phyloP scores from a whole-genome alignment of 768 basidiomycete genomes.

The button mushroom (Agaricus bisporus) region DNA sequence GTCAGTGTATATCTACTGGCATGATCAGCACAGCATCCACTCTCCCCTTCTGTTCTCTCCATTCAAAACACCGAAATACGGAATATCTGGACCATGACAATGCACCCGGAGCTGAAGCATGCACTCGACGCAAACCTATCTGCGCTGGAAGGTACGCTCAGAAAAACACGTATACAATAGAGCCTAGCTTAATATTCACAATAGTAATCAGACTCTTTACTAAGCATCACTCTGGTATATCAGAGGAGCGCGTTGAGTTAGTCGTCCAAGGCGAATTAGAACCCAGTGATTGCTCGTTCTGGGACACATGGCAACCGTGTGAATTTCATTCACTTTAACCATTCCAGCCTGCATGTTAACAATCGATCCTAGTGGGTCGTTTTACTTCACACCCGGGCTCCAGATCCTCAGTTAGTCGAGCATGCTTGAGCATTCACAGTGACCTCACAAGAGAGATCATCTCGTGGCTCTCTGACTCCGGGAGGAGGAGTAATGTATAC shows the following conservation, averaged over 20 bases:
- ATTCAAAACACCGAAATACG: no score
- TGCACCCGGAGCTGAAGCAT: not conserved
- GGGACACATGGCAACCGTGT: no score
- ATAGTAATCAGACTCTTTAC: not conserved
- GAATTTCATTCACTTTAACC: no score
- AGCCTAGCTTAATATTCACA: not conserved
- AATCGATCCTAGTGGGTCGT: not conserved
- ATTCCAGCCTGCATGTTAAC: not conserved
- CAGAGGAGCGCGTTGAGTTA: no score
- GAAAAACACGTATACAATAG: not conserved
- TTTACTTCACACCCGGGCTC: no score
- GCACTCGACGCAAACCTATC: not conserved
- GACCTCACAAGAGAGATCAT: not conserved
- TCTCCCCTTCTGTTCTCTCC: no score
- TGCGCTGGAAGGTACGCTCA: not conserved
- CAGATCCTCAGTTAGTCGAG: not conserved
- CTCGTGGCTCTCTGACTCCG: not conserved
- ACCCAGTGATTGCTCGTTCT: no score
- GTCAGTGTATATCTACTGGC: no score
- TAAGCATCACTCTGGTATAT: no score
- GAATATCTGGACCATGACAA: not conserved
- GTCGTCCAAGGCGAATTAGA: no score
- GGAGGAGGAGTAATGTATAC: not conserved
- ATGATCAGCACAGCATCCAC: no score
- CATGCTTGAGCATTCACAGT: not conserved